Percentiles rank a stretch among this genome's conserved stretches.
Conservation (phyloP, 768 basidiomycete genomes). For the Mrakia gelida region DNA sequence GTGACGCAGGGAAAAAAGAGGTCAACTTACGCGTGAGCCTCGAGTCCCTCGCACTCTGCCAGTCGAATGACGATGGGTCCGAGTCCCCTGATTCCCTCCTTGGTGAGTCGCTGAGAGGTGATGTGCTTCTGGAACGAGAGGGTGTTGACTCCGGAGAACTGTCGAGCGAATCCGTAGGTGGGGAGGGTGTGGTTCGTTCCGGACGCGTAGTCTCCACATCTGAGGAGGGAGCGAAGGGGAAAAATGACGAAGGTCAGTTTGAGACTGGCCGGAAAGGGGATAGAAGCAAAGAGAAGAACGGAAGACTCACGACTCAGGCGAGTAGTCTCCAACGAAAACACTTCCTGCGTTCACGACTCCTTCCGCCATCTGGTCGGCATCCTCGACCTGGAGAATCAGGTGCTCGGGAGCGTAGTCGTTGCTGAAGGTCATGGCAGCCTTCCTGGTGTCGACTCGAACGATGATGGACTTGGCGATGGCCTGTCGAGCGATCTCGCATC, state of each 20-base stretch:
- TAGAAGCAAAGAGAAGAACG: background rate
- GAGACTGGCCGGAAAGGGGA: background rate
- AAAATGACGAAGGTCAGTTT: background rate
- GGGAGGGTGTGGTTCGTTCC: constrained; percentile 93
- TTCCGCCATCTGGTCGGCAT: constrained; percentile 62
- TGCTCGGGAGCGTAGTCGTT: constrained; percentile 99
- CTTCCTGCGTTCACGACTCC: constrained; percentile 87
- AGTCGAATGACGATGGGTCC: constrained; percentile 84
- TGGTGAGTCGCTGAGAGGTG: constrained; percentile 88
- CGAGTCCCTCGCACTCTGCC: constrained; percentile 90
- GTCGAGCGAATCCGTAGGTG: constrained; percentile 76
- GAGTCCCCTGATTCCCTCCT: constrained; percentile 65
- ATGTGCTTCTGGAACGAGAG: constrained; percentile 98
- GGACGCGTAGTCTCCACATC: constrained; percentile 97
- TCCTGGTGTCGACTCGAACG: constrained; percentile 61
- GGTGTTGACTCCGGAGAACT: constrained; percentile 98
- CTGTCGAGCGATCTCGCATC: constrained; percentile 84
- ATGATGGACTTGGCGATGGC: constrained; percentile 88
- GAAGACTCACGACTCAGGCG: constrained; percentile 76
- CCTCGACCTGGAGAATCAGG: constrained; percentile 79
- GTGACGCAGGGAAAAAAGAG: background rate
- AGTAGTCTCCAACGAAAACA: constrained; percentile 90
- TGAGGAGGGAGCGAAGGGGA: constrained; percentile 42
- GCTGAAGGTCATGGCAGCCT: constrained; percentile 79
- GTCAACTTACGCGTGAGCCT: constrained; percentile 67